Conservation (phyloP, 2,329 filamentous ascomycete species). For the Metarhizium guizhouense region DNA sequence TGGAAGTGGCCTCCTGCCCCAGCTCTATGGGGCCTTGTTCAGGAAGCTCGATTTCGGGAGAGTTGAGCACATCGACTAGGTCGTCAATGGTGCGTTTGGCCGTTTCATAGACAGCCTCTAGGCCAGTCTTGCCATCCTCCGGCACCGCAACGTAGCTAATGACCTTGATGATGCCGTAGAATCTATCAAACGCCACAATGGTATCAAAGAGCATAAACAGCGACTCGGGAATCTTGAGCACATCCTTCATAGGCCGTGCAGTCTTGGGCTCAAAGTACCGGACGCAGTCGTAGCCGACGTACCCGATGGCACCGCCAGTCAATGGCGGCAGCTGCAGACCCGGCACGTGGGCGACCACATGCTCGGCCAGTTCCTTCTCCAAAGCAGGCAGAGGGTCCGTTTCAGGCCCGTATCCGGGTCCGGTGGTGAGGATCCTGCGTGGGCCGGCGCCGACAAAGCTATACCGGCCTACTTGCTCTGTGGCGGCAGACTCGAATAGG, state of each 20-base stretch:
- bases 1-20: conserved; percentile 77
- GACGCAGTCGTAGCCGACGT: conserved; percentile 96
- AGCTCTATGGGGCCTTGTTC: conserved; percentile 63
- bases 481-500: conserved; percentile 90
- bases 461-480: conserved; percentile 87
- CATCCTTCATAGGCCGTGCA: conserved; percentile 77
- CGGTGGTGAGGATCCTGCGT: conserved; percentile 76
- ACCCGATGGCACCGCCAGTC: conserved; percentile 88
- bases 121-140: conserved; percentile 29
- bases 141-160: conserved; percentile 81
- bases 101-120: conserved; percentile 58
- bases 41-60: conserved; percentile 68
- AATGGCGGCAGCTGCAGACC: conserved; percentile 75
- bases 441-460: conserved; percentile 85
- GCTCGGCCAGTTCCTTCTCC: conserved; percentile 69
- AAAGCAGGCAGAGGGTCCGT: conserved; percentile 77
- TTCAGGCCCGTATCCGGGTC: conserved; percentile 75
- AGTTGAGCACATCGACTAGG: conserved; percentile 63
- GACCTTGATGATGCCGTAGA: conserved; percentile 86
- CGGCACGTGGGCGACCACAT: conserved; percentile 74
- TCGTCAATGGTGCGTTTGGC: conserved; percentile 55
- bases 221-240: conserved; percentile 82
- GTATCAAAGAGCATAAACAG: conserved; percentile 97
- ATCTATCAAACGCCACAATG: conserved; percentile 88
- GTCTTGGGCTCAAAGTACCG: conserved; percentile 97